Evolutionary conservation across 1,284 basidiomycete genomes (phyloP).

Genomic region (Sanghuangporus sanghuang): DNA sequence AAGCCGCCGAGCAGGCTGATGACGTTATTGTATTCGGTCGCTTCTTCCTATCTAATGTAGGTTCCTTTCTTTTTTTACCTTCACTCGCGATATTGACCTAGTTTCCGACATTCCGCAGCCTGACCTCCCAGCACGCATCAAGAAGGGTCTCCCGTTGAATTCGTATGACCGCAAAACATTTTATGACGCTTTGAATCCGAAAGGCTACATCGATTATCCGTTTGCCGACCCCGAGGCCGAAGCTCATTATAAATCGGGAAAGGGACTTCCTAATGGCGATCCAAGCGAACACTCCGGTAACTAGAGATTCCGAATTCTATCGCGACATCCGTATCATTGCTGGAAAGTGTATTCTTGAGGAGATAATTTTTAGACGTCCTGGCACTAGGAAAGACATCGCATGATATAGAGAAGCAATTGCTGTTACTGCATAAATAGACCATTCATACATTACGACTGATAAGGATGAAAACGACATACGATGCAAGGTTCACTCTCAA

Average conservation of each 20-base stretch:
- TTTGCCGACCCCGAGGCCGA: conserved; percentile 16
- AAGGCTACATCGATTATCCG: conserved; percentile 16
- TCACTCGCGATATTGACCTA: not conserved
- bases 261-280: not conserved
- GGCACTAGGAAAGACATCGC: not conserved
- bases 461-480: not conserved
- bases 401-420: not conserved
- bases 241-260: not conserved
- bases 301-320: not conserved
- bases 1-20: conserved; percentile 29
- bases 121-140: conserved; percentile 16
- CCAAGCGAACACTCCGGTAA: not conserved
- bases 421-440: not conserved
- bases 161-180: conserved; percentile 18
- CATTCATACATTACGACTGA: not conserved
- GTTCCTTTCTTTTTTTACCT: conserved; percentile 13
- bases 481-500: not conserved
- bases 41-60: conserved; percentile 43
- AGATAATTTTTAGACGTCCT: not conserved
- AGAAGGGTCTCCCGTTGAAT: conserved; percentile 14
- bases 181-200: conserved; percentile 8
- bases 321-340: not conserved
- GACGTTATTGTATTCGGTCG: conserved; percentile 40
- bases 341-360: not conserved
- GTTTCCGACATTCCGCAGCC: conserved; percentile 6